Conservation (phyloP, 2,329 filamentous ascomycete genomes). For the Alternaria novae-zelandiae region DNA sequence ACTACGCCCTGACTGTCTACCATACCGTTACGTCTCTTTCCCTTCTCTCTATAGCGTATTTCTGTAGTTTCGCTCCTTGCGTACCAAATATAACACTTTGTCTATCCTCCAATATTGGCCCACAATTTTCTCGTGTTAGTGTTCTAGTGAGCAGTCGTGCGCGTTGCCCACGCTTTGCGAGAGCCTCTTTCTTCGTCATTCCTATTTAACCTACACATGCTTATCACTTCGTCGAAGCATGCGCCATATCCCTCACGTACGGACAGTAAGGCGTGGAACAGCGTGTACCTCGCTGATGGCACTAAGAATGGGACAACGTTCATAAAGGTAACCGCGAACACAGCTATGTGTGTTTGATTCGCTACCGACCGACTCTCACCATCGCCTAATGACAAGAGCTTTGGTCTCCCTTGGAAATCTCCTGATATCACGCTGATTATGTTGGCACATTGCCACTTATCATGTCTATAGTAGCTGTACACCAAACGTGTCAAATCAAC, state of each 20-base stretch:
- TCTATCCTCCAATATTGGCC: neutral
- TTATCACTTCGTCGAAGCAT: neutral
- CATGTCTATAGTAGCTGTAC: neutral
- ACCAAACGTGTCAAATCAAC: neutral
- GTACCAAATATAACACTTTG: neutral
- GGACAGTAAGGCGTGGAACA: neutral
- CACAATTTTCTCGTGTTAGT: neutral
- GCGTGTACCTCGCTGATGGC: neutral
- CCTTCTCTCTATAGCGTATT: neutral
- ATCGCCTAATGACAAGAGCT: no score
- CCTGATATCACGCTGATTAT: neutral
- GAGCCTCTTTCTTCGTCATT: neutral
- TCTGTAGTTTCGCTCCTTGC: neutral
- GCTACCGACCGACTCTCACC: no score
- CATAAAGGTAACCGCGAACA: no score
- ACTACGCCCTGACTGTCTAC: fast-evolving
- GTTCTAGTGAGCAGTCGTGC: neutral
- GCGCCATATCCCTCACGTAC: neutral
- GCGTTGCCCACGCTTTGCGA: neutral
- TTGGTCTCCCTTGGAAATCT: no score
- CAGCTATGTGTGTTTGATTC: no score
- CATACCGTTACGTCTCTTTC: neutral
- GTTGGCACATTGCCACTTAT: neutral
- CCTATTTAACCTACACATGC: fast-evolving
- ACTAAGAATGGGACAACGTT: neutral